Evolutionary conservation across 345 rosid genomes (phyloP).

Genomic region (Brassica juncea): DNA sequence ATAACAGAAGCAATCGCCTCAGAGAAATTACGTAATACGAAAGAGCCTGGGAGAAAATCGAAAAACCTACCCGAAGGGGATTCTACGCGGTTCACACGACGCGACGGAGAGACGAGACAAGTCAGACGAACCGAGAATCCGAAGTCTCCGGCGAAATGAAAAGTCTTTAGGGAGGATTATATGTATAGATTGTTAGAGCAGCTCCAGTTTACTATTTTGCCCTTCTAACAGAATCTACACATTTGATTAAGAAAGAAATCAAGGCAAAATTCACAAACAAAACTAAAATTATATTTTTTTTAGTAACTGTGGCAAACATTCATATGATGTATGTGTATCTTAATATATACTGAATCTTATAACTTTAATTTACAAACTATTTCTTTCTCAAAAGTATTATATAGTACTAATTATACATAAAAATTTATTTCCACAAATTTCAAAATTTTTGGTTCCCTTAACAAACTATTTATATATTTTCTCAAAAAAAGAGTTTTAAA

Average conservation of each 20-base stretch:
- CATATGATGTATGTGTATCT: not conserved
- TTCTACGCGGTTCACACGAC: not conserved
- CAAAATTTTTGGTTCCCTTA: not conserved
- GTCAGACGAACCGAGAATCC: not conserved
- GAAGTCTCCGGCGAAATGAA: not conserved
- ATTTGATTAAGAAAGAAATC: not conserved
- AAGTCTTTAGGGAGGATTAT: not conserved
- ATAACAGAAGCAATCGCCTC: not conserved
- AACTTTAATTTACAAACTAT: not conserved
- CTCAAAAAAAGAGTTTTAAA: not conserved
- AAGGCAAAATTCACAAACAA: not conserved
- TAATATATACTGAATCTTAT: not conserved
- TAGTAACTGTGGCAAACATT: not conserved
- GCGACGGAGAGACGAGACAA: slow-evolving; percentile 21
- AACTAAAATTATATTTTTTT: not conserved
- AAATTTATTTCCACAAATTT: not conserved
- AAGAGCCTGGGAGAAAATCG: slow-evolving; percentile 17
- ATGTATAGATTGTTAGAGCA: not conserved
- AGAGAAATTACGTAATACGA: not conserved
- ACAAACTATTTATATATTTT: not conserved
- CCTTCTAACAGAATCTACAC: not conserved
- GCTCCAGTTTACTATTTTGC: not conserved
- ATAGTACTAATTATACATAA: not conserved
- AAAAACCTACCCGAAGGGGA: slow-evolving; percentile 20
- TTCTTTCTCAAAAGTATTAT: not conserved